These are phyloP conservation scores for Ilyonectria mors-panacis DNA, from an alignment of 2,329 filamentous ascomycete species.

Conservation along the genomic window DNA sequence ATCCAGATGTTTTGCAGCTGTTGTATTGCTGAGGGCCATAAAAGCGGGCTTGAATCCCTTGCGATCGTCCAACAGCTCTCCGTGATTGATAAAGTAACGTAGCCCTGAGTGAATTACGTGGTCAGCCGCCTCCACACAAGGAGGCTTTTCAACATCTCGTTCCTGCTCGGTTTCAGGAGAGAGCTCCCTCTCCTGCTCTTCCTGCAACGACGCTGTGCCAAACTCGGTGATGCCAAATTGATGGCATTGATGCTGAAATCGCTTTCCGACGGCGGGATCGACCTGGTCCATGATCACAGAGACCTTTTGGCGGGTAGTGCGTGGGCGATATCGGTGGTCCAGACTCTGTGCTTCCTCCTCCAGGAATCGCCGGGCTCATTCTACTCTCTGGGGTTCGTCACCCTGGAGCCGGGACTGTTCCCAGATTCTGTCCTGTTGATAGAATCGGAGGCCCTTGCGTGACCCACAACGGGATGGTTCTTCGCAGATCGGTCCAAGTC, in stretches of 20 bases:
- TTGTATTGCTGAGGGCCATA: conserved; percentile 23
- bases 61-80: background rate
- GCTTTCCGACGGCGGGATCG: rapidly evolving
- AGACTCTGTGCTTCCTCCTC: conserved; percentile 70
- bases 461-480: conserved; percentile 65
- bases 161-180: conserved; percentile 75
- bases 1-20: conserved; percentile 34
- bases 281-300: background rate
- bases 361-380: conserved; percentile 60
- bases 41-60: conserved; percentile 36
- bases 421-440: conserved; percentile 58
- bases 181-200: conserved; percentile 80
- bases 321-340: conserved; percentile 66
- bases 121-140: background rate
- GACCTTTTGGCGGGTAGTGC: background rate
- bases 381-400: background rate
- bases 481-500: conserved; percentile 31
- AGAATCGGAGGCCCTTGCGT: conserved; percentile 71
- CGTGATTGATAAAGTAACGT: conserved; percentile 51
- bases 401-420: background rate
- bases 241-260: conserved; percentile 1
- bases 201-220: conserved; percentile 57
- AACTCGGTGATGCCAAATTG: conserved; percentile 31
- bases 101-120: conserved; percentile 62
- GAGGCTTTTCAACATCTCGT: conserved; percentile 66